Conservation (phyloP, 176 grass and related monocot genomes). For the Ananas comosus region DNA sequence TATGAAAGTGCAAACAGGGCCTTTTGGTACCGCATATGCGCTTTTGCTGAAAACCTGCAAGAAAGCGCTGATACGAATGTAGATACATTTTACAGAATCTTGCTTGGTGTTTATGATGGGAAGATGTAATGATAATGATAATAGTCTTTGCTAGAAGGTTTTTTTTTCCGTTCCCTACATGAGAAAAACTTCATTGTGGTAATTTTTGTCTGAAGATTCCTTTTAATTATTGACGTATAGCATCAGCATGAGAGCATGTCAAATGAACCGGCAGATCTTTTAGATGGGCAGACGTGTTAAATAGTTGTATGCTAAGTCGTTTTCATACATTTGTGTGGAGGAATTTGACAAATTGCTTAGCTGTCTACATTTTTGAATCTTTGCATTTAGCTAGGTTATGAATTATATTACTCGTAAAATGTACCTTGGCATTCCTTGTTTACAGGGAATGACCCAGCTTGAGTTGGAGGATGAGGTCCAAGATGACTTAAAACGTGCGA, state of each 20-base stretch:
- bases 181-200: neutral
- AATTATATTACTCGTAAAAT: neutral
- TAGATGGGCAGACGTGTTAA: too few species aligned
- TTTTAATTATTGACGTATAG: too few species aligned
- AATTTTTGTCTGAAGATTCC: too few species aligned
- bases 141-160: neutral
- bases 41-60: neutral
- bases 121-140: neutral
- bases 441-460: conserved; percentile 61
- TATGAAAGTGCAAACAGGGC: neutral
- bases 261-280: too few species aligned
- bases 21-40: neutral
- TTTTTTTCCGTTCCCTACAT: neutral
- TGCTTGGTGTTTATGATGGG: neutral
- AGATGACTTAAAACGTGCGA: conserved; percentile 59
- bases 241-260: too few species aligned
- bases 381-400: neutral
- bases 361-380: too few species aligned
- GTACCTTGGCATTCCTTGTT: conserved; percentile 13
- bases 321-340: too few species aligned
- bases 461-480: conserved; percentile 61
- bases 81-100: neutral
- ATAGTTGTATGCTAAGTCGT: too few species aligned
- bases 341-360: too few species aligned
- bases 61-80: neutral